Evolutionary conservation across 768 basidiomycete genomes (phyloP).

Genomic region (Asterophora parasitica): DNA sequence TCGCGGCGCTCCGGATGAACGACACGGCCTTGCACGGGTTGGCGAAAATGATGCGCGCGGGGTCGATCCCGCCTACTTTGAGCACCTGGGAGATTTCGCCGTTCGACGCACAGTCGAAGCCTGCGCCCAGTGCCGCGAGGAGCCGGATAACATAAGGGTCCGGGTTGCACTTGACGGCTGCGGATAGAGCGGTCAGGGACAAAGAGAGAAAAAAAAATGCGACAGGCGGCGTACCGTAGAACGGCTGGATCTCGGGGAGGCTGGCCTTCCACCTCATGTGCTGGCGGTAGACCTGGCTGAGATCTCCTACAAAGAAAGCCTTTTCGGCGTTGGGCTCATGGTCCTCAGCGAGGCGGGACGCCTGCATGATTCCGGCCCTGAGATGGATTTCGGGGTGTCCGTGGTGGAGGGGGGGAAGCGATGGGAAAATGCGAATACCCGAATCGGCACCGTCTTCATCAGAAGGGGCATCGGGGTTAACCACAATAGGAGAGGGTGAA

Average conservation of each 20-base stretch:
- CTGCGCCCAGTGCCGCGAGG: constrained; percentile 83
- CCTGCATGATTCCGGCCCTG: constrained; percentile 70
- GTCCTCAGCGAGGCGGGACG: constrained; percentile 44
- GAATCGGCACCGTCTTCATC: constrained; percentile 21
- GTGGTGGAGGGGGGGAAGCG: constrained; percentile 59
- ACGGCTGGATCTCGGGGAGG: constrained; percentile 86
- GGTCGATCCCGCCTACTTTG: constrained; percentile 64
- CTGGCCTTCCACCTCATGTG: constrained; percentile 75
- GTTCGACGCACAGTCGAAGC: constrained; percentile 97
- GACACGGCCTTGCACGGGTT: constrained; percentile 98
- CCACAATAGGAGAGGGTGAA: constrained; percentile 58
- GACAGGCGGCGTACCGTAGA: constrained; percentile 68
- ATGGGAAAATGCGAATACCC: constrained; percentile 50
- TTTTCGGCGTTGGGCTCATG: constrained; percentile 75
- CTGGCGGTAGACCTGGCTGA: constrained; percentile 81
- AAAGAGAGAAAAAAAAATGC: constrained; percentile 8
- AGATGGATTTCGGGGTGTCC: constrained; percentile 75
- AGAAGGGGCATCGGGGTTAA: constrained; percentile 31
- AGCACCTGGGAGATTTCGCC: constrained; percentile 86
- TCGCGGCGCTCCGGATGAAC: constrained; percentile 83
- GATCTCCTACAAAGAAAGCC: constrained; percentile 96
- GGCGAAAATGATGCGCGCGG: constrained; percentile 89
- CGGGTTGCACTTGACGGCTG: constrained; percentile 98
- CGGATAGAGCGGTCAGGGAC: constrained; percentile 15
- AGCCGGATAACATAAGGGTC: constrained; percentile 92